These are phyloP conservation scores for Pythium insidiosum DNA, from an alignment of 352 stramenopile species.

Conservation along the genomic window DNA sequence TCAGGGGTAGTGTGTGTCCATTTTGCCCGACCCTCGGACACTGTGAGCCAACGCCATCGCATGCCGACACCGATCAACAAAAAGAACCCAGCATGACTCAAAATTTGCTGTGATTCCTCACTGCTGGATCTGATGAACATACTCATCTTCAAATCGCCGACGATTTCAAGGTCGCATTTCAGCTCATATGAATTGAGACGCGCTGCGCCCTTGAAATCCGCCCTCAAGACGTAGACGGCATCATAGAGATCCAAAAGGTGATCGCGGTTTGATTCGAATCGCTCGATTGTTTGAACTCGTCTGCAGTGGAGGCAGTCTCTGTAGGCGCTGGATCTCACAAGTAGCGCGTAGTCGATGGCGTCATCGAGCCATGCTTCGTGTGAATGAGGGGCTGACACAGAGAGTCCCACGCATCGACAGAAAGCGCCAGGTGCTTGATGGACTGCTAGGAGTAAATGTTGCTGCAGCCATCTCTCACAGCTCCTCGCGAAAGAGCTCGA, in stretches of 20 bases:
- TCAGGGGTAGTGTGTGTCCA: background rate
- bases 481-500: too few species aligned
- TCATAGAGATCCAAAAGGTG: conserved; percentile 47
- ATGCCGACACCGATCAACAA: background rate
- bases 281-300: background rate
- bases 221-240: conserved; percentile 64
- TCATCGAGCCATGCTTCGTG: too few species aligned
- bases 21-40: background rate
- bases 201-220: conserved; percentile 58
- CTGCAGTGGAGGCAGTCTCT: background rate
- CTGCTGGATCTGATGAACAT: background rate
- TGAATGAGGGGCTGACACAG: too few species aligned
- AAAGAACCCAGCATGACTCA: background rate
- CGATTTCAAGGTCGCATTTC: background rate
- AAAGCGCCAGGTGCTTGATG: too few species aligned
- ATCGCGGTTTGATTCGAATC: conserved; percentile 11
- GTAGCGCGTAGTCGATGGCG: too few species aligned
- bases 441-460: too few species aligned
- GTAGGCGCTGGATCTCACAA: conserved; percentile 9
- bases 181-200: background rate
- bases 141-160: background rate
- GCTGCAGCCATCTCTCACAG: too few species aligned
- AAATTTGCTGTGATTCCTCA: background rate
- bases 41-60: too few species aligned
- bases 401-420: too few species aligned